Evolutionary conservation across 2,329 filamentous ascomycete genomes (phyloP).

Genomic region (Claviceps sp.): DNA sequence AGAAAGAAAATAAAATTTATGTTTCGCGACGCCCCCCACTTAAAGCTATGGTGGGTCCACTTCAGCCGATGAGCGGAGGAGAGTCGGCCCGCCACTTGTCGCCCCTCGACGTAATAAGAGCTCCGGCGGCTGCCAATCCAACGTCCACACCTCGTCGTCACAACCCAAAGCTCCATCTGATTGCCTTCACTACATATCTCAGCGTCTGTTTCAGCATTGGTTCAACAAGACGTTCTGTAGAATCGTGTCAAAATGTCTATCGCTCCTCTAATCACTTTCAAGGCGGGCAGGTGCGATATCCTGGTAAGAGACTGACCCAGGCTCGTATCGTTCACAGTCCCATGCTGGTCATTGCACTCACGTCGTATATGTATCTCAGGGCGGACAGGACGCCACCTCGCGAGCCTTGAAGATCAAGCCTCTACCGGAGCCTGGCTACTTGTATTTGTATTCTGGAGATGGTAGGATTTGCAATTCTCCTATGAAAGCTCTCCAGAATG

Average conservation of each 20-base stretch:
- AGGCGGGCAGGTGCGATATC: conserved; percentile 78
- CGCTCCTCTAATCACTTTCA: conserved; percentile 83
- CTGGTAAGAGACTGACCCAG: conserved; percentile 43
- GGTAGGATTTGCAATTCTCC: conserved; percentile 30
- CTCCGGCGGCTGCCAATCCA: conserved; percentile 17
- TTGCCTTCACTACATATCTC: conserved; percentile 1
- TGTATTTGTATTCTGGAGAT: conserved; percentile 90
- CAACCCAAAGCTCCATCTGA: neutral
- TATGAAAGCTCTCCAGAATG: neutral
- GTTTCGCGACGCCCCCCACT: neutral
- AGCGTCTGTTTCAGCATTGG: neutral
- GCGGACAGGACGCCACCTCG: conserved; percentile 3
- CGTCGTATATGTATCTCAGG: neutral
- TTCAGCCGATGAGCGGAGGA: conserved; percentile 6
- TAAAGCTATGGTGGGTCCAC: neutral
- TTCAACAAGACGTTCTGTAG: neutral
- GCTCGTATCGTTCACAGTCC: neutral
- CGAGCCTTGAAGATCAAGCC: conserved; percentile 58
- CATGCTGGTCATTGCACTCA: conserved; percentile 8
- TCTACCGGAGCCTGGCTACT: conserved; percentile 61
- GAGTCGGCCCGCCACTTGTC: conserved; percentile 9
- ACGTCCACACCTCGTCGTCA: neutral
- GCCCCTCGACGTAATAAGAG: conserved; percentile 27
- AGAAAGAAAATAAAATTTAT: conserved; percentile 1
- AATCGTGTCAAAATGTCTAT: conserved; percentile 52